phyloP scores from a whole-genome alignment of 2,329 filamentous ascomycete species.

The Aspergillus spinulosporus region DNA sequence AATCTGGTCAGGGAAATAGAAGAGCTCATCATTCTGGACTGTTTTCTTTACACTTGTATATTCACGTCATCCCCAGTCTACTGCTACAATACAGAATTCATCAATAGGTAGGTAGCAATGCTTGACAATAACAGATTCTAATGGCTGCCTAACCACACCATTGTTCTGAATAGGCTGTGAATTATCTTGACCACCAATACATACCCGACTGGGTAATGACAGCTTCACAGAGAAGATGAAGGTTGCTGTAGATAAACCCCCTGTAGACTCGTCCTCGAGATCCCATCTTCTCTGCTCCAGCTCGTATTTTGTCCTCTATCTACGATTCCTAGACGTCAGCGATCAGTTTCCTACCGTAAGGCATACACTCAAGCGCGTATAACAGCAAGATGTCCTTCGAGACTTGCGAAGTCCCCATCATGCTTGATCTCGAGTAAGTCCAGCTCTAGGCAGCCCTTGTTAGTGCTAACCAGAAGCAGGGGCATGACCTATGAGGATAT shows the following conservation, averaged over 20 bases:
- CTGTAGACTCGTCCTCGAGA: background rate
- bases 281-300: background rate
- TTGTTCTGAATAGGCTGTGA: conserved; percentile 9
- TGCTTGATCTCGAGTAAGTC: conserved; percentile 31
- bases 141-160: conserved; percentile 4
- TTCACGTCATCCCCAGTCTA: background rate
- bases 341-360: background rate
- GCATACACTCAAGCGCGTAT: background rate
- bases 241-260: background rate
- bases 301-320: background rate
- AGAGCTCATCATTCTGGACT: background rate
- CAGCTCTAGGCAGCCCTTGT: background rate
- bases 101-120: background rate
- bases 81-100: background rate
- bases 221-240: background rate
- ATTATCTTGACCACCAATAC: conserved; percentile 11
- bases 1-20: background rate
- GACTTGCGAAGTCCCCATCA: conserved; percentile 31
- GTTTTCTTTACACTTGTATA: background rate
- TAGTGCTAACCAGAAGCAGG: conserved; percentile 19
- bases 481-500: conserved; percentile 29
- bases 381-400: conserved; percentile 15
- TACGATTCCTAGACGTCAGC: background rate
- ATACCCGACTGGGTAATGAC: background rate
- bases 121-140: background rate